A percentile compares a stretch with the other conserved stretches of the same genome.
Conservation (phyloP, 148 eudicot species). For the Vaccinium macrocarpon region DNA sequence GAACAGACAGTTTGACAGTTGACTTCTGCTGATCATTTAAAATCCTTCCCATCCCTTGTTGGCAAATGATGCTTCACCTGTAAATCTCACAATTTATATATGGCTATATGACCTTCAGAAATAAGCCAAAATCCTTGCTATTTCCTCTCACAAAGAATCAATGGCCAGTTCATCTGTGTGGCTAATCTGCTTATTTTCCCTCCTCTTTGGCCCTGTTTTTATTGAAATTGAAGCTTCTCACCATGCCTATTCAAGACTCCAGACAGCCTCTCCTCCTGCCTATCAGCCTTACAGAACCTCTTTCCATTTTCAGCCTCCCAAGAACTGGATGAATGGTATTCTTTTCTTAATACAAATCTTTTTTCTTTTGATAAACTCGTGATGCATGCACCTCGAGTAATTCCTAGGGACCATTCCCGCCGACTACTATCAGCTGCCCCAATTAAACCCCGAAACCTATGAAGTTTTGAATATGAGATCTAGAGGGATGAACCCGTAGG, state of each 20-base stretch:
- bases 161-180: constrained; percentile 15
- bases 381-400: background rate
- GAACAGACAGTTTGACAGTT: background rate
- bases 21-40: background rate
- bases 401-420: background rate
- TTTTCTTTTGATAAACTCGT: background rate
- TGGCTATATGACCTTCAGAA: background rate
- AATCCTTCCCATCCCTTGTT: background rate
- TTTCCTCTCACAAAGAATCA: background rate
- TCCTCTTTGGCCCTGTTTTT: constrained; percentile 16
- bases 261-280: background rate
- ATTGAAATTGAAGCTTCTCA: constrained; percentile 30
- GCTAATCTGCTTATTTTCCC: constrained; percentile 1
- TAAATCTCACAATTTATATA: background rate
- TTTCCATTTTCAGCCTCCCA: constrained; percentile 61
- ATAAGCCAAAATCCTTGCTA: background rate
- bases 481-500: background rate
- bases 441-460: background rate
- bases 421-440: background rate
- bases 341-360: background rate
- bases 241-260: constrained; percentile 18
- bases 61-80: background rate
- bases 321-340: constrained; percentile 70
- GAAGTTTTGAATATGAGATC: no score
- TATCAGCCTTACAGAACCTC: constrained; percentile 46